A percentile compares a stretch with the other conserved stretches of the same genome.
phyloP scores from a whole-genome alignment of 257 asterid species.

The Nyctanthes arbortristis region DNA sequence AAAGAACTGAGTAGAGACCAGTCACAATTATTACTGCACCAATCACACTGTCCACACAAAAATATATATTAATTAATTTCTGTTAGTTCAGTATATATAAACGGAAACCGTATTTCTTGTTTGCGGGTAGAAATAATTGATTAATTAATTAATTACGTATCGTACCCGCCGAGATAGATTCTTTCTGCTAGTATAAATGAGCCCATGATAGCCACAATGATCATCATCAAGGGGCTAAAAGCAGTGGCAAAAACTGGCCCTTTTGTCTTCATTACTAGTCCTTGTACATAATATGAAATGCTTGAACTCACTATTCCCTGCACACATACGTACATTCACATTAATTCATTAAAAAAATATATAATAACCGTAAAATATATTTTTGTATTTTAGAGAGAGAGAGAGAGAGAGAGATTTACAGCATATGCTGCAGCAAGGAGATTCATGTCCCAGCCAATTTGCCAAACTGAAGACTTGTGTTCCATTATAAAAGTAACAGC shows the following conservation, averaged over 20 bases:
- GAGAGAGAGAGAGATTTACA: conserved; percentile 45
- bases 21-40: conserved; percentile 50
- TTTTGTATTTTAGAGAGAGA: not conserved
- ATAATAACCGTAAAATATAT: not conserved
- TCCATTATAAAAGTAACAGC: conserved; percentile 78
- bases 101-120: too few species aligned
- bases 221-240: conserved; percentile 88
- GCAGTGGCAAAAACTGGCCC: conserved; percentile 91
- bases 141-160: too few species aligned
- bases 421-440: conserved; percentile 90
- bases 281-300: conserved; percentile 90
- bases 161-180: conserved; percentile 83
- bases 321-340: not conserved
- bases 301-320: conserved; percentile 88
- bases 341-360: not conserved
- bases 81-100: too few species aligned
- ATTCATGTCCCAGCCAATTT: conserved; percentile 81
- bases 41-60: conserved; percentile 36
- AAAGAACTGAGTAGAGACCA: conserved; percentile 58
- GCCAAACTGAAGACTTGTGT: conserved; percentile 58
- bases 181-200: conserved; percentile 69
- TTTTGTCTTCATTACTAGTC: conserved; percentile 72
- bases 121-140: too few species aligned
- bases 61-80: too few species aligned
- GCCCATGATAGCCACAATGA: conserved; percentile 77